Percentiles rank a stretch among this genome's conserved stretches.
phyloP scores from a whole-genome alignment of 78 protist species.

The Dictyostelium brefeldianum region DNA sequence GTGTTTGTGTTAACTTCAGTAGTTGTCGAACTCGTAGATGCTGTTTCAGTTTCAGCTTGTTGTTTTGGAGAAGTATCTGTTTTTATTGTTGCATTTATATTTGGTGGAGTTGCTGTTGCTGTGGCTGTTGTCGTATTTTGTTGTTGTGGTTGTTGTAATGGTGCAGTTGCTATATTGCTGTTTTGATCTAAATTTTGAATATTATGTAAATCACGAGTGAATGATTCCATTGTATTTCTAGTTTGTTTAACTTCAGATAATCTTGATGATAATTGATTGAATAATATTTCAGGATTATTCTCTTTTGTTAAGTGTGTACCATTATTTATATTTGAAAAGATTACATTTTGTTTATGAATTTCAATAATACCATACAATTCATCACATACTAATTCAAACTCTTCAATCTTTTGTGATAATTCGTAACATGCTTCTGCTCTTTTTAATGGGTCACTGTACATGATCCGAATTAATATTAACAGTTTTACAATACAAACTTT shows the following conservation, averaged over 20 bases:
- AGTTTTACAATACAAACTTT: no score
- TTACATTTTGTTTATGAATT: constrained; percentile 54
- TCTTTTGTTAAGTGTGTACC: background rate
- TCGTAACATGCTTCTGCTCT: constrained; percentile 38
- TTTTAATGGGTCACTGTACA: background rate
- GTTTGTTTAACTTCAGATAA: constrained; percentile 31
- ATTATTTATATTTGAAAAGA: constrained; percentile 41
- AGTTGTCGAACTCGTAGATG: no score
- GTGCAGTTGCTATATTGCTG: no score
- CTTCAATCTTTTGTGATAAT: constrained; percentile 58
- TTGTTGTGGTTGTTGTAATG: no score
- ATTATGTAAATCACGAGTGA: background rate
- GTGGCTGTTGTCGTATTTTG: no score
- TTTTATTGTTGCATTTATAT: no score
- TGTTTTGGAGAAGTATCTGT: no score
- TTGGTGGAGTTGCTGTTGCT: no score
- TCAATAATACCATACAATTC: constrained; percentile 36
- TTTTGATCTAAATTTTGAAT: background rate
- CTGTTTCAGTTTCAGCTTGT: no score
- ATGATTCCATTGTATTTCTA: constrained; percentile 20
- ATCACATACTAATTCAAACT: constrained; percentile 55
- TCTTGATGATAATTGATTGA: background rate
- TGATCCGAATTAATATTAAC: background rate
- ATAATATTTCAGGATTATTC: constrained; percentile 33
- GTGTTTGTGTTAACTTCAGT: background rate